Base-by-base conservation (phyloP, 2,329 filamentous ascomycete species). In the Zymoseptoria tritici region DNA sequence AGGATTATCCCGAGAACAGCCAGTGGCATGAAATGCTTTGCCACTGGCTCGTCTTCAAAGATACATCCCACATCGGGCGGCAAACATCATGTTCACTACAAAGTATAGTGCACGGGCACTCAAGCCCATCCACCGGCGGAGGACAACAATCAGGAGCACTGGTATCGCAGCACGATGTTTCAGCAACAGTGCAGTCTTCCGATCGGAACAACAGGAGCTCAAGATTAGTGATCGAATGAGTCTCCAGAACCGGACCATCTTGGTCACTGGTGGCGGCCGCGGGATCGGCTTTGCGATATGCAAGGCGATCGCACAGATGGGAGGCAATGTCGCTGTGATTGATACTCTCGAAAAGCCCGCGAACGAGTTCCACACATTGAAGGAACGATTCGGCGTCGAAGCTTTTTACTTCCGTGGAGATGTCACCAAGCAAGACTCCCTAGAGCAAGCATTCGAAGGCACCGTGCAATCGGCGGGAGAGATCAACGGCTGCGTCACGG, bases 321-420 rank as follows among this genome's bases (percentile, higher is more conserved):
- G 61, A 7, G 61, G 58, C 52, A 80, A 81, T 68, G 81, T 85
- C 66, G 85, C 85, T 8, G 68, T 83, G n/a, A 78, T 81, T 13
- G 82, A 83, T 19, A 86, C 90, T 53, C 84, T 83, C 68, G 52
- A 63, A 4, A 57, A 60, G 31, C 62, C 62, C 51, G 57, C 52
- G 9, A n/a, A 57, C 42, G 60, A 58, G 21, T 66, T 65, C 19
- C 54, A 59, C 46, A 57, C 58, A 21, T 56, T 65, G 20, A 54
- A 57, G 22, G 78, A 82, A 67, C 80, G 81, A n/a, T 89, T 85
- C 66, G 83, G 84, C 1, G 85, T 90, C 51, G 84, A 85, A 72
- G 60, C 65, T 2, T 54, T 36, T 2, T 64, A 69, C 50, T 61
- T 61, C 31, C 56, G 42, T 16, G 75, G 75, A 24, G 75, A 78